Base-by-base conservation (phyloP, 2,329 filamentous ascomycete species). In the Diplodia corticola region DNA sequence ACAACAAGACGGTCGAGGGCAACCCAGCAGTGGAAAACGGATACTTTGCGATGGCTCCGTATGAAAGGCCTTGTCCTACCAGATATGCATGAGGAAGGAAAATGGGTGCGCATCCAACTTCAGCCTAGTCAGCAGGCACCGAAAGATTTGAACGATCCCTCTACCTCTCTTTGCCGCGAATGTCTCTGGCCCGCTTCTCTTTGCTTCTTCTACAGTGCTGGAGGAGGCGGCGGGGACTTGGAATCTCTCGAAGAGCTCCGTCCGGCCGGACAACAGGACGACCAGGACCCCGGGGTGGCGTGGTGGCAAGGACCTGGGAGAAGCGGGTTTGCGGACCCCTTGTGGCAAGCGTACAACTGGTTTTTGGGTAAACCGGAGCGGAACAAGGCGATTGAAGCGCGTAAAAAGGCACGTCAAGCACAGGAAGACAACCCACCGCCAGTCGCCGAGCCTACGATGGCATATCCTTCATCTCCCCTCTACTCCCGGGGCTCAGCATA, bases 391-490 rank as follows among this genome's bases (percentile, higher is more conserved):
- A 35, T 73, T n/a, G 76, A 76, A 59, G 74, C 79, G 40, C 77
- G 74, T 6, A 77, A 81, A 44, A 73, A 75, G 57, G 79, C 85
- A 69, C 72, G 75, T 15, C 82, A 77, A 70, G 77, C 76, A 26
- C 80, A 82, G 26, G 85, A 80, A 68, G 84, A 81, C 1, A 80
- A 85, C 59, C 87, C 86, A 7, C 66, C 70, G 22, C 69, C 68
- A 22, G 77, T 75, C 65, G 74, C 76, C 12, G 75, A 78, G 17
- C 67, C 68, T 20, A 66, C 69, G 5, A 69, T 67, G 5, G 64
- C 76, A 2, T 72, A 73, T 49, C 73, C 77, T 4, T 77, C 78
- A 4, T 80, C 78, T 10, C 77, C 78, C 7, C 66, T 78, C 12
- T 76, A 78, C 59, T 71, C 73, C 40, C 73, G 78, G 17, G 69